Percentiles rank a stretch among this genome's conserved stretches.
Evolutionary conservation across 169 alveolate species (phyloP).

Genomic region (Plasmodium knowlesi): DNA sequence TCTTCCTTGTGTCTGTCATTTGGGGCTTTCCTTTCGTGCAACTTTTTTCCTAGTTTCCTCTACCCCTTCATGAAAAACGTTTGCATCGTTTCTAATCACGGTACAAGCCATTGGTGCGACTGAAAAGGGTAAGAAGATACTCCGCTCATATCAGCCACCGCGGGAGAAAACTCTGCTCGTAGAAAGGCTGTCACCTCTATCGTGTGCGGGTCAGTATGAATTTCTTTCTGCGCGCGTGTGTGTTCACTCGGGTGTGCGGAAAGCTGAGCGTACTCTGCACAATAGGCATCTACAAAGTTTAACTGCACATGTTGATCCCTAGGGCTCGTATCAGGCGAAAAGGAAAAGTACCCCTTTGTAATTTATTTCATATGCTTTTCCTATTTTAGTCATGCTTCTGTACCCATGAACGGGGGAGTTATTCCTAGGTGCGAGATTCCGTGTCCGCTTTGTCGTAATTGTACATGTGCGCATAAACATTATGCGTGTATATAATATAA

Average conservation of each 20-base stretch:
- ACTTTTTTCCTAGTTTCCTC: not conserved
- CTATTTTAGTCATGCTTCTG: not conserved
- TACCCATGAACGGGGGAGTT: not conserved
- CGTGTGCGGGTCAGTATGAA: not conserved
- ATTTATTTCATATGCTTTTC: not conserved
- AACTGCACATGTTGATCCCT: not conserved
- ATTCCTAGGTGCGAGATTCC: not conserved
- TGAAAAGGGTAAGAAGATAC: not conserved
- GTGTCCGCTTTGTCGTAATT: not conserved
- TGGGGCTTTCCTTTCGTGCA: not conserved
- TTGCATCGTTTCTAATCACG: not conserved
- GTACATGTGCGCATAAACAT: not conserved
- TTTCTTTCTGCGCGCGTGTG: not conserved
- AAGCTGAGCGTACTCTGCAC: not conserved
- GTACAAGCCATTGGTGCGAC: not conserved
- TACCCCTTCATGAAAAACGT: not conserved
- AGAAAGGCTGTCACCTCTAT: not conserved
- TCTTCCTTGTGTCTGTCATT: not conserved
- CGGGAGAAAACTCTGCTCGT: not conserved
- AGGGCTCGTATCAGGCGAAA: not conserved
- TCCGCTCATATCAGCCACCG: not conserved
- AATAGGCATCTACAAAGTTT: not conserved
- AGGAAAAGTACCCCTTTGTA: not conserved
- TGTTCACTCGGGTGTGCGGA: not conserved
- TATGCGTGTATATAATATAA: not conserved